Evolutionary conservation across 2,329 filamentous ascomycete genomes (phyloP), one percentile per base, ranked within the genome.

Genomic region (Diplodia intermedia): DNA sequence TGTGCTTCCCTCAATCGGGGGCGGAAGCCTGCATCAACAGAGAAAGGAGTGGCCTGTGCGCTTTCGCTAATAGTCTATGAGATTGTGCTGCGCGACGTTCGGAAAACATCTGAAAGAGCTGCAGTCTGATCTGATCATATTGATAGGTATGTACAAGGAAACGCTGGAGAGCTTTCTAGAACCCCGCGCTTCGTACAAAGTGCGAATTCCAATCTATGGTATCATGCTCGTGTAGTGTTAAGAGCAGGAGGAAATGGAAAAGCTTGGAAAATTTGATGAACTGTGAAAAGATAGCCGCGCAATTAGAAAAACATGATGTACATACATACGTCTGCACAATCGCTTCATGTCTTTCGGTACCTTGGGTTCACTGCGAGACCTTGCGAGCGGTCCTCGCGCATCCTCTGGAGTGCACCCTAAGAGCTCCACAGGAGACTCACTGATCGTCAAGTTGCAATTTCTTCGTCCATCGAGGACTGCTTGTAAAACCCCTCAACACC

Each of bases 401-500:
- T 36, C 7, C 5, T 38, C 3, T 38, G 36, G 11, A 38, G 11
- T 38, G 36, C 33, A 7, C 7, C 9, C 33, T 36, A 8, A 18
- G 9, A 47, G 8, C 9, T 8, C n/a, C 43, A 47, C 14, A 47
- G 4, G 18, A 20, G 43, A 20, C 43, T 7, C 43, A n/a, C 43
- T 47, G 43, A 20, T 47, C 43, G n/a, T n/a, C 43, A 47, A n/a
- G 43, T 20, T 4, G 43, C 43, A 20, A 47, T 47, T 20, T 47
- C n/a, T 20, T 20, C 40, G 7, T 20, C 29, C 29, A 20, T 20
- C 31, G n/a, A 36, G 31, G 31, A 7, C n/a, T 20, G 36, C 38
- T 26, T 36, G n/a, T n/a, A 4, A 26, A 49, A 31, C 12, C 7
- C n/a, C 47, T 63, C 60, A 63, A 63, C 60, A 63, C 60, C 31